Evolutionary conservation across 2,329 filamentous ascomycete species (phyloP).

Genomic region (Aspergillus sp.): DNA sequence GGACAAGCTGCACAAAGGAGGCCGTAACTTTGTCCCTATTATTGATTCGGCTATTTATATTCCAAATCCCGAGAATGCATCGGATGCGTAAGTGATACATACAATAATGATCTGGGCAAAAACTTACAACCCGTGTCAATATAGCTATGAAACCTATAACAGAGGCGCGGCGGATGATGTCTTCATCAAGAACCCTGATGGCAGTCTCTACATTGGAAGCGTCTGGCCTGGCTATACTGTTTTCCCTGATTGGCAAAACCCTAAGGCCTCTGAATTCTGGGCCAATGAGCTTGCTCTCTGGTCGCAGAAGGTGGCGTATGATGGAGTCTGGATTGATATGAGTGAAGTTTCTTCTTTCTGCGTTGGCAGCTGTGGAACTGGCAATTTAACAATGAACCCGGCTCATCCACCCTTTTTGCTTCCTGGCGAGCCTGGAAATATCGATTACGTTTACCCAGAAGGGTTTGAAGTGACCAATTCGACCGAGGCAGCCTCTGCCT

Average conservation of each 20-base stretch:
- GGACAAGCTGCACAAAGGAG: slow-evolving; percentile 46
- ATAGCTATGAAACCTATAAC: slow-evolving; percentile 48
- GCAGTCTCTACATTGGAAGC: slow-evolving; percentile 50
- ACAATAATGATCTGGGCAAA: slow-evolving; percentile 2
- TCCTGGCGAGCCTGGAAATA: slow-evolving; percentile 59
- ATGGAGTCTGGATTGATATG: slow-evolving; percentile 60
- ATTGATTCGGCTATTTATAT: slow-evolving; percentile 64
- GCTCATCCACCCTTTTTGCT: slow-evolving; percentile 62
- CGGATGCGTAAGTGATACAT: slow-evolving; percentile 53
- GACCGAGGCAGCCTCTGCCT: slow-evolving; percentile 60
- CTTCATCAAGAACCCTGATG: slow-evolving; percentile 52
- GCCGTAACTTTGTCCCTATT: slow-evolving; percentile 58
- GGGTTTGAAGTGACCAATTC: slow-evolving; percentile 64
- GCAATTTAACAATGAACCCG: slow-evolving; percentile 62
- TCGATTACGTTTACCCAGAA: slow-evolving; percentile 62
- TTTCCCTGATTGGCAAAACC: slow-evolving; percentile 57
- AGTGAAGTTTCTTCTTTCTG: slow-evolving; percentile 61
- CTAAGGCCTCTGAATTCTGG: slow-evolving; percentile 58
- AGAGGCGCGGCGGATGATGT: slow-evolving; percentile 46
- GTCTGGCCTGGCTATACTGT: slow-evolving; percentile 59
- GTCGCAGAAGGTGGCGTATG: slow-evolving; percentile 50
- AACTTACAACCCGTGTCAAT: background rate
- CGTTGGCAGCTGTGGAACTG: slow-evolving; percentile 65
- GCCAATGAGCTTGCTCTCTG: slow-evolving; percentile 49
- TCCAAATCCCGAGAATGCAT: slow-evolving; percentile 64